phyloP scores from a whole-genome alignment of 208 protist species.

The Kentomonas sorsogonicus region DNA sequence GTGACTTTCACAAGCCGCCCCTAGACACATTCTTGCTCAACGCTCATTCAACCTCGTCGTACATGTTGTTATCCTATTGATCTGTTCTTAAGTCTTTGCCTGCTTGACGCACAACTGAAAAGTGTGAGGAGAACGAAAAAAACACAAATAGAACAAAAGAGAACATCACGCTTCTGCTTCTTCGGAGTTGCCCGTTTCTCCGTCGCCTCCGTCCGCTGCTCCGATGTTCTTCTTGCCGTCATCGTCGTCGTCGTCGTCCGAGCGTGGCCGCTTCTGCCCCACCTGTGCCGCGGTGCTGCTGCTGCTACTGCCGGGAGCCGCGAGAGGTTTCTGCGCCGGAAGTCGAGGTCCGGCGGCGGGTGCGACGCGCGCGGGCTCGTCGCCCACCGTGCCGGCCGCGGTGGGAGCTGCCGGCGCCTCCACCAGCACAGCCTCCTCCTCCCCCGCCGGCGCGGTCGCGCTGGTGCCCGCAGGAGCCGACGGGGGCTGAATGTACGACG shows the following conservation, averaged over 20 bases:
- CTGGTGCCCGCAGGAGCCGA: background rate
- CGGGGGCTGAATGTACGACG: background rate
- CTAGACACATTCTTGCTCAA: too few relatives aligned
- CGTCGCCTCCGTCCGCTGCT: background rate
- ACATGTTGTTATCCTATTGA: too few relatives aligned
- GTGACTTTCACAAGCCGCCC: too few relatives aligned
- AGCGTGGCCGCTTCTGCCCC: background rate
- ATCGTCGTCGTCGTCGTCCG: background rate
- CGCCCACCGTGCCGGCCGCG: constrained; percentile 4
- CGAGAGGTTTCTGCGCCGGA: background rate
- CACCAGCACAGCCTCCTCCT: background rate
- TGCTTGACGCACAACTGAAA: background rate
- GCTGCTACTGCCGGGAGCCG: background rate
- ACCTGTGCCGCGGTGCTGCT: background rate
- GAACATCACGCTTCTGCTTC: background rate
- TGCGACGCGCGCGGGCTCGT: background rate
- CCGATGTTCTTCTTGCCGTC: background rate
- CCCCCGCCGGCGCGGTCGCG: background rate
- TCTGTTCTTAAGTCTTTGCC: background rate
- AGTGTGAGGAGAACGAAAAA: background rate
- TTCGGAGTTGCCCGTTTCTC: background rate
- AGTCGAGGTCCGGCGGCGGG: too few relatives aligned
- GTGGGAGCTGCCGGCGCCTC: background rate
- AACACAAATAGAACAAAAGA: background rate
- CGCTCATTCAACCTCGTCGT: too few relatives aligned